Conservation (phyloP, 345 rosid species). For the Populus tremula region DNA sequence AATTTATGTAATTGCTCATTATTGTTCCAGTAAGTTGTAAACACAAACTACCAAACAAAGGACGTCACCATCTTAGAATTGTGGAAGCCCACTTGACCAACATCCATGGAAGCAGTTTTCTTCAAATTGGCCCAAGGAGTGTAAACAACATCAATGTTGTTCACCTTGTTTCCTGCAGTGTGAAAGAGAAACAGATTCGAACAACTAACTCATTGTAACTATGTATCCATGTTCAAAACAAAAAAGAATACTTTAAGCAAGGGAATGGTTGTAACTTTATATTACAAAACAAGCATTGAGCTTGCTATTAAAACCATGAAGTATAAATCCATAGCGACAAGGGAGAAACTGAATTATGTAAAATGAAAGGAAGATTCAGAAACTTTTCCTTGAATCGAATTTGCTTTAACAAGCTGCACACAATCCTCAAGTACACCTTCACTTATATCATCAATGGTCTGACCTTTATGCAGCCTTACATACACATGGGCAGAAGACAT, state of each 20-base stretch:
- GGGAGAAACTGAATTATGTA: neutral
- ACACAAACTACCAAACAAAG: neutral
- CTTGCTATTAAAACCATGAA: neutral
- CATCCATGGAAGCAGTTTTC: constrained; percentile 97
- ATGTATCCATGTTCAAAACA: neutral
- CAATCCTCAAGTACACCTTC: constrained; percentile 92
- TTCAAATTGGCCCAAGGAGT: constrained; percentile 94
- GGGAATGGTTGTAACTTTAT: neutral
- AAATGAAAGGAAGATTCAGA: neutral
- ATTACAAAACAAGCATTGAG: neutral
- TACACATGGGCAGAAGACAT: constrained; percentile 99
- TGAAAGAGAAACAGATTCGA: neutral
- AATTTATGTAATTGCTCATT: neutral
- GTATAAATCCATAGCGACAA: neutral
- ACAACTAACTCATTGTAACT: neutral
- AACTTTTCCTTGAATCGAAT: constrained; percentile 83
- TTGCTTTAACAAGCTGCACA: constrained; percentile 96
- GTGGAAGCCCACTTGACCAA: constrained; percentile 97
- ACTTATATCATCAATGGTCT: constrained; percentile 75
- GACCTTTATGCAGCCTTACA: constrained; percentile 80
- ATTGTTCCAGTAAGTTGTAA: neutral
- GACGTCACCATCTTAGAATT: constrained; percentile 69
- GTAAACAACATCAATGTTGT: constrained; percentile 90
- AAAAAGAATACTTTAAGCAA: neutral
- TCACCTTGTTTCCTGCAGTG: constrained; percentile 83